phyloP scores from a whole-genome alignment of 1,284 basidiomycete species.

The Ceratobasidium sp. region DNA sequence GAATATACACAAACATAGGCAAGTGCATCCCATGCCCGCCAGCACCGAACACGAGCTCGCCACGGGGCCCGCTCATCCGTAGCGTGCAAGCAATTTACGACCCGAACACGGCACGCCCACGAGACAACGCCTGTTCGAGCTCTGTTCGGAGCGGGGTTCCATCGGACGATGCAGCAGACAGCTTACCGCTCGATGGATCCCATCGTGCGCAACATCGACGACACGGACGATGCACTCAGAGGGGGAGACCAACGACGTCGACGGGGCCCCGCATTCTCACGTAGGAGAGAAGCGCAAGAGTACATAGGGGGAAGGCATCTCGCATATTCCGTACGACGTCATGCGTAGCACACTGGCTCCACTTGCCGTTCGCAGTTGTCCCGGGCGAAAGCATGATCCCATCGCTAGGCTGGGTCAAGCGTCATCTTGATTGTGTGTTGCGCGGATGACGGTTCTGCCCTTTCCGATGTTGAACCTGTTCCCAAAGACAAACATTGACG shows the following conservation, averaged over 20 bases:
- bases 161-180: background rate
- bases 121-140: conserved; percentile 25
- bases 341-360: conserved; percentile 4
- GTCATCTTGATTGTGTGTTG: background rate
- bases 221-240: background rate
- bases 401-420: background rate
- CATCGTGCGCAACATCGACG: background rate
- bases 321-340: background rate
- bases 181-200: background rate
- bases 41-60: background rate
- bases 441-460: background rate
- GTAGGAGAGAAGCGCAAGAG: background rate
- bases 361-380: background rate
- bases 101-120: background rate
- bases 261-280: conserved; percentile 1
- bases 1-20: background rate
- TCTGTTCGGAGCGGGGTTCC: conserved; percentile 17
- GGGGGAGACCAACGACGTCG: background rate
- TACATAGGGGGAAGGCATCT: background rate
- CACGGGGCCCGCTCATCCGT: background rate
- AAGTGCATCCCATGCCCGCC: background rate
- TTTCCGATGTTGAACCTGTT: too few relatives aligned
- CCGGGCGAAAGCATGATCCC: background rate
- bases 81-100: background rate
- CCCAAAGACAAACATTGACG: background rate